A percentile compares a stretch with the other conserved stretches of the same genome.
Conservation (phyloP, 2,329 filamentous ascomycete genomes). For the Thielaviopsis musarum region DNA sequence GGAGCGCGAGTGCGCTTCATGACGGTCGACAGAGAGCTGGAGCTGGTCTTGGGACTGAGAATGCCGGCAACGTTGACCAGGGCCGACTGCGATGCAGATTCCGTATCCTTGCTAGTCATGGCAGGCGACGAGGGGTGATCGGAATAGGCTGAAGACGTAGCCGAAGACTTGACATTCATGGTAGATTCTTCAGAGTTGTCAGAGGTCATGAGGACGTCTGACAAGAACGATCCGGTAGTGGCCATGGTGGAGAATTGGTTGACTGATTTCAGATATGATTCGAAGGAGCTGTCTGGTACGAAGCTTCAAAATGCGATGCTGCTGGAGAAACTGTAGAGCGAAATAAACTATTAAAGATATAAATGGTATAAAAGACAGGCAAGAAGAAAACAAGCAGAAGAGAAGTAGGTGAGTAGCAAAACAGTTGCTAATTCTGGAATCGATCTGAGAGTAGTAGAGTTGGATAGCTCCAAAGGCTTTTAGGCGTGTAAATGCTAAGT, state of each 20-base stretch:
- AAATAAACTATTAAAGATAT: neutral
- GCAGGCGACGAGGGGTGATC: slow-evolving; percentile 2
- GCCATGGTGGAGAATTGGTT: neutral
- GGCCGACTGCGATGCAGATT: neutral
- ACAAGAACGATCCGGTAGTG: slow-evolving; percentile 2
- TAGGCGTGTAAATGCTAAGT: neutral
- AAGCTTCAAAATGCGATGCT: neutral
- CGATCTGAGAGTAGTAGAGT: neutral
- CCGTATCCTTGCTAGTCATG: neutral
- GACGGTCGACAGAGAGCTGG: neutral
- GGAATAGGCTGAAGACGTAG: neutral
- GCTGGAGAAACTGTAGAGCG: neutral
- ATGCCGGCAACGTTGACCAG: neutral
- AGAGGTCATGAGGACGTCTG: slow-evolving; percentile 3
- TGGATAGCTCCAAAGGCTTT: neutral
- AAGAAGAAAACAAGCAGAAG: neutral
- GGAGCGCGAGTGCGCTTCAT: neutral
- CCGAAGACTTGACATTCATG: neutral
- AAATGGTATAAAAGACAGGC: neutral
- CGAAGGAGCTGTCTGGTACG: too few relatives aligned
- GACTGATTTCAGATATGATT: neutral
- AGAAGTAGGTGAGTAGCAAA: neutral
- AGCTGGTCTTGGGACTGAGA: slow-evolving; percentile 7
- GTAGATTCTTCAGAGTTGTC: neutral
- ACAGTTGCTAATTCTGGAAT: neutral